Conservation (phyloP, 495 filamentous ascomycete genomes). For the Penicillium cataractarum region DNA sequence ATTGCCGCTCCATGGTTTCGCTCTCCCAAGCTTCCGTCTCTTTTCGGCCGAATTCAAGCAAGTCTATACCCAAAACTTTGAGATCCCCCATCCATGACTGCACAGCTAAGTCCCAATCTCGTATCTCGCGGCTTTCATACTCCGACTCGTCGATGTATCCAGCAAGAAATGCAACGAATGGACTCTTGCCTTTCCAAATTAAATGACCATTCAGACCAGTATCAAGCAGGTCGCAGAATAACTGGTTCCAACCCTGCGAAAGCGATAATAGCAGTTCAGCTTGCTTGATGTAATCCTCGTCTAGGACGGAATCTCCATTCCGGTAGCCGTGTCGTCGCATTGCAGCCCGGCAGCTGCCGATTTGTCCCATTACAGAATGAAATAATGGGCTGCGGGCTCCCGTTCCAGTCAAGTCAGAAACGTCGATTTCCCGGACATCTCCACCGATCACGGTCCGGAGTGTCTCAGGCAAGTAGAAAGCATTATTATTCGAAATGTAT, state of each 20-base stretch:
- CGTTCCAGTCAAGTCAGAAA: background rate
- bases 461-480: background rate
- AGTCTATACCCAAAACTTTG: constrained; percentile 3
- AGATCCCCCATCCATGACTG: constrained; percentile 1
- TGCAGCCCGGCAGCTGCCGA: background rate
- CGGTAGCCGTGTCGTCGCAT: background rate
- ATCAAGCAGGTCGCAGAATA: constrained; percentile 4
- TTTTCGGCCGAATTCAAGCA: background rate
- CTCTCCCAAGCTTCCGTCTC: constrained; percentile 6
- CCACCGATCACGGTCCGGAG: background rate
- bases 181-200: background rate
- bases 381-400: background rate
- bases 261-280: no score
- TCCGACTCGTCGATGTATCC: background rate
- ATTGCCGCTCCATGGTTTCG: background rate
- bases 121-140: background rate
- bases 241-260: background rate
- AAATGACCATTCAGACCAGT: background rate
- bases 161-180: constrained; percentile 2
- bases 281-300: no score
- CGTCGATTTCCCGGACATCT: background rate
- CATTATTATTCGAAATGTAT: background rate
- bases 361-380: background rate
- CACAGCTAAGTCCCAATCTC: background rate
- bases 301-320: background rate